These are phyloP conservation scores for Phytophthora ohioensis DNA, from an alignment of 352 stramenopile genomes.

Conservation along the genomic window DNA sequence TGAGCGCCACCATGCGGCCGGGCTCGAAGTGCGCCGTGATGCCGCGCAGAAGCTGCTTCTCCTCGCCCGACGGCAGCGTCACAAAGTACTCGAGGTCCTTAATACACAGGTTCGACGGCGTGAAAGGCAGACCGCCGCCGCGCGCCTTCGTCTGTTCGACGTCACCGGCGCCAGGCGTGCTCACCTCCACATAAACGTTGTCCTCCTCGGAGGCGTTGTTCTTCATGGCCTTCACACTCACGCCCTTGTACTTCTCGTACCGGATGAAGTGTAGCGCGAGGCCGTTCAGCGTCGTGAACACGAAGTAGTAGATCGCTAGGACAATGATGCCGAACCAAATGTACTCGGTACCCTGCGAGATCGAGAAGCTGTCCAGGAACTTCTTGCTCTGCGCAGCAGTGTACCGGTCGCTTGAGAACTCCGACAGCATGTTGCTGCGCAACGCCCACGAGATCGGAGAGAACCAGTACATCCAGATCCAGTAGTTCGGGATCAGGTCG, in stretches of 20 bases:
- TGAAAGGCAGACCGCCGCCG: conserved; percentile 52
- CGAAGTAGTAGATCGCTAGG: conserved; percentile 50
- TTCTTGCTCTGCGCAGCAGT: conserved; percentile 20
- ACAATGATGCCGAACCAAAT: conserved; percentile 53
- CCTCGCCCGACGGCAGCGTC: conserved; percentile 63
- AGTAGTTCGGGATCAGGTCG: conserved; percentile 74
- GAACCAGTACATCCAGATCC: conserved; percentile 87
- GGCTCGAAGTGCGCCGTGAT: conserved; percentile 68
- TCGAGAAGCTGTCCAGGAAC: conserved; percentile 52
- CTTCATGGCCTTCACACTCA: no score
- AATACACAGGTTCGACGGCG: conserved; percentile 55
- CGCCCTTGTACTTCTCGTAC: conserved; percentile 55
- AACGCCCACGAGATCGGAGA: conserved; percentile 69
- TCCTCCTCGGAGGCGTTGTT: no score
- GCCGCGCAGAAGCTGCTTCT: conserved; percentile 52
- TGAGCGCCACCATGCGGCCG: conserved; percentile 73
- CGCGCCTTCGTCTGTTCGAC: no score
- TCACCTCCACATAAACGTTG: no score
- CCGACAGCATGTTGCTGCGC: conserved; percentile 64
- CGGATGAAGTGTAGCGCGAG: conserved; percentile 57
- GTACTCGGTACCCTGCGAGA: conserved; percentile 48
- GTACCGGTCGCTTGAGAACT: conserved; percentile 64
- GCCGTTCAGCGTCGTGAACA: conserved; percentile 59
- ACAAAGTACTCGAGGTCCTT: conserved; percentile 68
- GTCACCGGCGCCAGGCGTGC: no score